Evolutionary conservation across 768 basidiomycete genomes (phyloP).

Genomic region (Boletus eberwhitei): DNA sequence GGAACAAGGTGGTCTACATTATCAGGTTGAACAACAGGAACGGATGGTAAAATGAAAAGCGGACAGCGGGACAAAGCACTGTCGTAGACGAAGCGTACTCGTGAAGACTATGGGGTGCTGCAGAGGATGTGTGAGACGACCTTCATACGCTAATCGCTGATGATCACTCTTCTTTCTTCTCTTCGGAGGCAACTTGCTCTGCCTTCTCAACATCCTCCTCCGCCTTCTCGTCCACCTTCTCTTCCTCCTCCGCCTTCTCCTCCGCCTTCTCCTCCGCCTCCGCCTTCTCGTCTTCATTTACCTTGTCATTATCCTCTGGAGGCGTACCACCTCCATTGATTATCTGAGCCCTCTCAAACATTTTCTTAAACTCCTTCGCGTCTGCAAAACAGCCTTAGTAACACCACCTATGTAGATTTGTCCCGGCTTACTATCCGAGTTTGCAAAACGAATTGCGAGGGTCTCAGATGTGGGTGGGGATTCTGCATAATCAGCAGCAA

Average conservation of each 20-base stretch:
- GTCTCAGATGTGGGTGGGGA: constrained; percentile 88
- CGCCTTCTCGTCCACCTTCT: too few relatives aligned
- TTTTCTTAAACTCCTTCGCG: constrained; percentile 83
- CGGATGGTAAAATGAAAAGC: constrained; percentile 11
- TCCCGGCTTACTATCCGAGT: constrained; percentile 82
- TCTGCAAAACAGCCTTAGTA: constrained; percentile 41
- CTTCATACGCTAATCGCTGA: neutral
- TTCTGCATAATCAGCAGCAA: constrained; percentile 92
- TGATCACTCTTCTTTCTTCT: constrained; percentile 34
- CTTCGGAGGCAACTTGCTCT: constrained; percentile 25
- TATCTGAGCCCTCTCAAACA: constrained; percentile 83
- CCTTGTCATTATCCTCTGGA: constrained; percentile 25
- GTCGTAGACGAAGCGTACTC: constrained; percentile 9
- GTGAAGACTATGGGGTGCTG: constrained; percentile 4
- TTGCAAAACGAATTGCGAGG: constrained; percentile 96
- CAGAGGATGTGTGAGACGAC: constrained; percentile 4
- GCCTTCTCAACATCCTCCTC: constrained; percentile 36
- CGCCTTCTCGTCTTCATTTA: constrained; percentile 14
- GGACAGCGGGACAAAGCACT: constrained; percentile 1
- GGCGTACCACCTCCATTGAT: constrained; percentile 45
- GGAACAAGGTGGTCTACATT: constrained; percentile 31
- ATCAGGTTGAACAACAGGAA: constrained; percentile 10
- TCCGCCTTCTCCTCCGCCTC: constrained; percentile 29
- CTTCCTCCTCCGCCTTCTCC: constrained; percentile 24
- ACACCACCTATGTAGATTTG: neutral